A percentile compares a stretch with the other conserved stretches of the same genome.
phyloP scores from a whole-genome alignment of 2,329 filamentous ascomycete genomes.

The Penicillium freii region DNA sequence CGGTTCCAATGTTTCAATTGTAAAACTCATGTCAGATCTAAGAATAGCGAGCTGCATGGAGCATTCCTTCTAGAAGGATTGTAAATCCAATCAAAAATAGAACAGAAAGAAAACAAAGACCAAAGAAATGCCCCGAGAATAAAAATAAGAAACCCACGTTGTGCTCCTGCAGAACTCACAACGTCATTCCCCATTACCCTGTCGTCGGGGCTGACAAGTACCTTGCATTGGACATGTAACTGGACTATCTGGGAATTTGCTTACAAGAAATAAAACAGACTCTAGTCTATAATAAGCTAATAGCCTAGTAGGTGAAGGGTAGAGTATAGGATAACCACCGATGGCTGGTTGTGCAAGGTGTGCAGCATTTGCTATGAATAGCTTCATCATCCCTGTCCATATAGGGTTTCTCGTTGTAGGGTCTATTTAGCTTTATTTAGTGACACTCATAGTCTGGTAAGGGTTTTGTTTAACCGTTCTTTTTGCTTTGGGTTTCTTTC shows the following conservation, averaged over 20 bases:
- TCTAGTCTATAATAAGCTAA: background rate
- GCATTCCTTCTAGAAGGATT: constrained; percentile 5
- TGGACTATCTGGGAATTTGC: background rate
- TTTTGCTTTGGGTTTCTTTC: background rate
- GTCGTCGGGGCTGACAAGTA: background rate
- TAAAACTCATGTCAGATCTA: constrained; percentile 12
- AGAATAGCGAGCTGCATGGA: constrained; percentile 12
- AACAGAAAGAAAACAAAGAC: background rate
- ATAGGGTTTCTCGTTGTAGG: background rate
- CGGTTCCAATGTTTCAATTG: background rate
- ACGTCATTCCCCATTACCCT: background rate
- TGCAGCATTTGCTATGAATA: constrained; percentile 1
- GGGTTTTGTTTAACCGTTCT: background rate
- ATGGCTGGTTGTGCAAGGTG: background rate
- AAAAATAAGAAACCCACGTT: constrained; percentile 25
- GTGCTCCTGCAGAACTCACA: constrained; percentile 10
- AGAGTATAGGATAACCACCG: constrained; percentile 1
- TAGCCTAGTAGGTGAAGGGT: background rate
- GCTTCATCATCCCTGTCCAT: background rate
- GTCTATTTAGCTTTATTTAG: background rate
- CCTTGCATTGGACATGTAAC: background rate
- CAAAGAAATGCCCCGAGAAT: constrained; percentile 1
- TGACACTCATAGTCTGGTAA: background rate
- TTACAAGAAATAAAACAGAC: too few species aligned
- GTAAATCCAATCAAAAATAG: background rate